A percentile compares a stretch with the other conserved stretches of the same genome.
phyloP scores from a whole-genome alignment of 768 basidiomycete genomes.

The Coprinopsis cinerea region DNA sequence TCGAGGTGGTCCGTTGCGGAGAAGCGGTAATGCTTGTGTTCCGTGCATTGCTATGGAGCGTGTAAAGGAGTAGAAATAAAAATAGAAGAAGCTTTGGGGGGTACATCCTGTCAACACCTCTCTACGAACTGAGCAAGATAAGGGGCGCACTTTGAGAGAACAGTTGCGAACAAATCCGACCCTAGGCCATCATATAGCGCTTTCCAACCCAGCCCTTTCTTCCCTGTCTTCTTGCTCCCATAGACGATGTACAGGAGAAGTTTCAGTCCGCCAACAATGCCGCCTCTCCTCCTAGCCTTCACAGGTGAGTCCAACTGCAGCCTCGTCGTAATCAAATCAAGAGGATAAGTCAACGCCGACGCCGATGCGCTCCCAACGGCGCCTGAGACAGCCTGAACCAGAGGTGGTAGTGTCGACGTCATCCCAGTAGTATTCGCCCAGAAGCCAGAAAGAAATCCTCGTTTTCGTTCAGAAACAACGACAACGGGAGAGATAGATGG shows the following conservation, averaged over 20 bases:
- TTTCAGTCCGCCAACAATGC: slow-evolving; percentile 25
- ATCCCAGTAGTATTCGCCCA: slow-evolving; percentile 25
- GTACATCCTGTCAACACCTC: background rate
- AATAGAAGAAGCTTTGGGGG: slow-evolving; percentile 47
- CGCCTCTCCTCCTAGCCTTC: slow-evolving; percentile 18
- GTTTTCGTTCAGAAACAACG: too few relatives aligned
- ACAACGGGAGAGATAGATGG: too few relatives aligned
- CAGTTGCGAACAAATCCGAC: slow-evolving; percentile 47
- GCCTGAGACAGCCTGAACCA: slow-evolving; percentile 54
- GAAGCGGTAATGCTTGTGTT: slow-evolving; percentile 12
- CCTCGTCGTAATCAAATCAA: slow-evolving; percentile 52
- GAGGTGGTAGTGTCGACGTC: slow-evolving; percentile 55
- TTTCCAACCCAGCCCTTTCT: slow-evolving; percentile 23
- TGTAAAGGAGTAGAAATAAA: slow-evolving; percentile 51
- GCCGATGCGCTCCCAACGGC: slow-evolving; percentile 50
- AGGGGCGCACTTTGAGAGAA: slow-evolving; percentile 43
- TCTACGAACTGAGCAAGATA: background rate
- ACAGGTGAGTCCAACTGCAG: slow-evolving; percentile 34
- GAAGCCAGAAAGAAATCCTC: background rate
- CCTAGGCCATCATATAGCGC: slow-evolving; percentile 47
- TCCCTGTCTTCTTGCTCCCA: slow-evolving; percentile 20
- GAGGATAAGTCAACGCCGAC: slow-evolving; percentile 48
- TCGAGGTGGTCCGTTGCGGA: background rate
- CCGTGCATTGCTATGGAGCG: slow-evolving; percentile 33
- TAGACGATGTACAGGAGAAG: slow-evolving; percentile 32